phyloP scores from a whole-genome alignment of 805 yeast genomes.

The Nakazawaea ambrosiae region DNA sequence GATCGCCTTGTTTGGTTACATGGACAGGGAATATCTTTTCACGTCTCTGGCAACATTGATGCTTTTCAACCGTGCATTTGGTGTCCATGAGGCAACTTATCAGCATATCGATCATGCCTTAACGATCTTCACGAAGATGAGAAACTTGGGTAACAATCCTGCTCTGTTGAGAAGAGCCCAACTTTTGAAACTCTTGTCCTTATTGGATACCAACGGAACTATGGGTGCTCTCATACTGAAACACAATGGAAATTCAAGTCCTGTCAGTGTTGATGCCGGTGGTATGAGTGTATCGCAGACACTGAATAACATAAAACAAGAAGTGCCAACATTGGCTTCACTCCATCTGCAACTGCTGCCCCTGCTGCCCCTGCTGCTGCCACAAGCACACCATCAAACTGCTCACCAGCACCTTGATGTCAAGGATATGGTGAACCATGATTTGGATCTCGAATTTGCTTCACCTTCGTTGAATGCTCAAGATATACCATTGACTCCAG shows the following conservation, averaged over 20 bases:
- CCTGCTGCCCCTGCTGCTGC: background rate
- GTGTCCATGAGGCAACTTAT: slow-evolving; percentile 69
- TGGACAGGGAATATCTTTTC: slow-evolving; percentile 78
- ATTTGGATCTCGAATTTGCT: background rate
- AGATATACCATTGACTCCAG: slow-evolving; percentile 8
- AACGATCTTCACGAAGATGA: slow-evolving; percentile 64
- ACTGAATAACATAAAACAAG: background rate
- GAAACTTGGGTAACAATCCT: slow-evolving; percentile 72
- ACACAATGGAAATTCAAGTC: slow-evolving; percentile 42
- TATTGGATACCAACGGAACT: slow-evolving; percentile 62
- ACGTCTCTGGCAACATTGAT: slow-evolving; percentile 71
- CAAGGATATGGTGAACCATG: background rate
- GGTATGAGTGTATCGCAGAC: background rate
- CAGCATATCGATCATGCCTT: slow-evolving; percentile 70
- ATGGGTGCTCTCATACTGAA: slow-evolving; percentile 50
- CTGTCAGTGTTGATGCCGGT: background rate
- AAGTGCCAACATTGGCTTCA: too few relatives aligned
- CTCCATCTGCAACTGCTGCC: background rate
- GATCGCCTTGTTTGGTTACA: slow-evolving; percentile 83
- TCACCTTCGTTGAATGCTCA: slow-evolving; percentile 3
- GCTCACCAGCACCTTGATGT: background rate
- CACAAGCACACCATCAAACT: background rate
- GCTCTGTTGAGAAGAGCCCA: slow-evolving; percentile 73
- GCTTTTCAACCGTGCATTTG: slow-evolving; percentile 72
- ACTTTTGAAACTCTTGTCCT: slow-evolving; percentile 52